These are phyloP conservation scores for Narthecium ossifragum DNA, from an alignment of 106 monocot species.

Conservation along the genomic window DNA sequence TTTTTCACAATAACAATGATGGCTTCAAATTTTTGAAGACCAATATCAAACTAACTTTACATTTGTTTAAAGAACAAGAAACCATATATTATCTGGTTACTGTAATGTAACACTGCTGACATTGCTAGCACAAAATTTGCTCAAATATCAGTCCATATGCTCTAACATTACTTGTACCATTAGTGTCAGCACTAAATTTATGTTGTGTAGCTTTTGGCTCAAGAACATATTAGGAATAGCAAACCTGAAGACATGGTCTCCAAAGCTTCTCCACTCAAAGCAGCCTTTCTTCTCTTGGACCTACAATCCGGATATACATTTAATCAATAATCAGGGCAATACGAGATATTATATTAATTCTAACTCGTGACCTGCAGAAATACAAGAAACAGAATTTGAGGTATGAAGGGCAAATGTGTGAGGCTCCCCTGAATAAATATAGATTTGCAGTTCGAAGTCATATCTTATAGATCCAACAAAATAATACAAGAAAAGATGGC, in stretches of 20 bases:
- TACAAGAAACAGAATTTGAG: background rate
- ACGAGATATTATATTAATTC: background rate
- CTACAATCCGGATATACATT: no score
- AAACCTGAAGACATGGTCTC: slow-evolving; percentile 44
- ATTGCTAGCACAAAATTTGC: background rate
- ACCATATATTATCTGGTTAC: background rate
- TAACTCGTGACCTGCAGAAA: background rate
- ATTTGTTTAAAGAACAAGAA: background rate
- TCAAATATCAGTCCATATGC: background rate
- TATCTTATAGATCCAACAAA: background rate
- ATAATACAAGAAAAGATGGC: no score
- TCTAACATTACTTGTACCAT: background rate
- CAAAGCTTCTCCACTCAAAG: slow-evolving; percentile 50
- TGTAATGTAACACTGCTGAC: background rate
- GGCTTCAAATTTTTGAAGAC: no score
- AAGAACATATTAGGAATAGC: background rate
- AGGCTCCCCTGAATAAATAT: no score
- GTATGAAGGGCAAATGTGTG: no score
- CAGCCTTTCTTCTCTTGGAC: slow-evolving; percentile 58
- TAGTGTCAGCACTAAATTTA: background rate
- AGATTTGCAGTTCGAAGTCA: background rate
- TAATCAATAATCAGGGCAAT: background rate
- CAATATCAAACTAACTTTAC: no score
- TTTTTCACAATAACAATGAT: no score
- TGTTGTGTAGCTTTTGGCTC: background rate